Evolutionary conservation across 2,329 filamentous ascomycete genomes (phyloP).

Genomic region (Tympanopsis confertula): DNA sequence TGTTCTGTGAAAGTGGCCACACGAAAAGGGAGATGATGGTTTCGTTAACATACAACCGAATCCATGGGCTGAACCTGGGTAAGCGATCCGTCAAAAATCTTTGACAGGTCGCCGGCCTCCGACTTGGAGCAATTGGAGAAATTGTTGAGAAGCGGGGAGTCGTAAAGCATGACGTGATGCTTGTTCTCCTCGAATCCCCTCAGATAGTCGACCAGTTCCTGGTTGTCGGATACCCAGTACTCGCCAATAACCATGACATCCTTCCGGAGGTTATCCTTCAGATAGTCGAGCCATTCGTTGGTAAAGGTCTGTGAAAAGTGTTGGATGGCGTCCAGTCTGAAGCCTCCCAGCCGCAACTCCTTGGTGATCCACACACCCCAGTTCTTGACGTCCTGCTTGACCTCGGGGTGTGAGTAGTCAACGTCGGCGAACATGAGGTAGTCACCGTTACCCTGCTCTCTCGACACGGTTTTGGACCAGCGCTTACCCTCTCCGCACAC

Average conservation of each 20-base stretch:
- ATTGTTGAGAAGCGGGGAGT: constrained; percentile 57
- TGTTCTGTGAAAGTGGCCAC: background rate
- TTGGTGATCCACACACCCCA: constrained; percentile 19
- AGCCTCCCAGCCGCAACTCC: constrained; percentile 16
- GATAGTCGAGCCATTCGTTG: constrained; percentile 14
- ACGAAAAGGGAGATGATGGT: background rate
- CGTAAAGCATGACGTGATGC: constrained; percentile 51
- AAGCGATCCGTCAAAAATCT: constrained; percentile 48
- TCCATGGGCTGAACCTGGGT: constrained; percentile 39
- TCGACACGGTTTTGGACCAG: background rate
- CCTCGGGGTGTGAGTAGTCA: constrained; percentile 18
- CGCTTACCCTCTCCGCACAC: background rate
- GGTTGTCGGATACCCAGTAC: constrained; percentile 51
- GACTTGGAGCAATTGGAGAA: constrained; percentile 48
- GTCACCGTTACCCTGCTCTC: constrained; percentile 20
- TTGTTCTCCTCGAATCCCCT: constrained; percentile 42
- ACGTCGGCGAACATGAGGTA: constrained; percentile 23
- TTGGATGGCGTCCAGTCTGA: constrained; percentile 22
- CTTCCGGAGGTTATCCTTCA: constrained; percentile 21
- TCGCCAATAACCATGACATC: constrained; percentile 58
- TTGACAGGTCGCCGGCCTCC: constrained; percentile 45
- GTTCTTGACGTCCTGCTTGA: constrained; percentile 14
- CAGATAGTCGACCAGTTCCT: constrained; percentile 44
- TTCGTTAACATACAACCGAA: constrained; percentile 34
- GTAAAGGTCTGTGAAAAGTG: constrained; percentile 19